phyloP scores from a whole-genome alignment of 2,329 filamentous ascomycete genomes.

The Tolypocladium capitatum region DNA sequence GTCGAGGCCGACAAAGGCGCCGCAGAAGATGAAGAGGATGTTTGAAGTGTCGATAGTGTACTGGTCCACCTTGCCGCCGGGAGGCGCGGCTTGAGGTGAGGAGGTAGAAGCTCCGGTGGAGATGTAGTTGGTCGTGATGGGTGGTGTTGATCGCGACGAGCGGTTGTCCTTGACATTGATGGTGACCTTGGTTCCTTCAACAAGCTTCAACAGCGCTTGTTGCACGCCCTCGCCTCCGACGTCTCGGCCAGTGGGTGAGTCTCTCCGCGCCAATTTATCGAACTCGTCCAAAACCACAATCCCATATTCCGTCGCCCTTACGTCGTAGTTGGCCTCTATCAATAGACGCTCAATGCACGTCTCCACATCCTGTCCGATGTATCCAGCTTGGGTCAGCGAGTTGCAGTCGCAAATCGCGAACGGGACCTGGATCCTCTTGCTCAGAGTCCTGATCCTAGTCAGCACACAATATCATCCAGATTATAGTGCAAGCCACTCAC shows the following conservation, averaged over 20 bases:
- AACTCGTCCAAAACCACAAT: slow-evolving; percentile 96
- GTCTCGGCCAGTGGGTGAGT: slow-evolving; percentile 79
- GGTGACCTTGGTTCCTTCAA: slow-evolving; percentile 89
- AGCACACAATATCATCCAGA: slow-evolving; percentile 4
- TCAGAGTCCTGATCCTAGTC: slow-evolving; percentile 56
- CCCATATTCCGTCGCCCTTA: slow-evolving; percentile 71
- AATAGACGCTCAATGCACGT: slow-evolving; percentile 83
- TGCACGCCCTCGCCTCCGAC: slow-evolving; percentile 95
- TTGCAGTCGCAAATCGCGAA: slow-evolving; percentile 95
- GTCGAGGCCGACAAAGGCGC: slow-evolving; percentile 85
- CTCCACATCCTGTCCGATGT: slow-evolving; percentile 97
- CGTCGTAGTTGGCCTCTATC: slow-evolving; percentile 80
- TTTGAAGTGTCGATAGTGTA: slow-evolving; percentile 83
- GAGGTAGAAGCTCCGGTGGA: slow-evolving; percentile 28
- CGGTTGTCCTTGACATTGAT: slow-evolving; percentile 75
- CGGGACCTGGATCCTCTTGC: slow-evolving; percentile 84
- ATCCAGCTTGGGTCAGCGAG: slow-evolving; percentile 89
- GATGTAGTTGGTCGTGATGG: slow-evolving; percentile 40
- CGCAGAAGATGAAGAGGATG: slow-evolving; percentile 93
- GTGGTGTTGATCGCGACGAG: slow-evolving; percentile 37
- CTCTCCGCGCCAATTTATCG: slow-evolving; percentile 87
- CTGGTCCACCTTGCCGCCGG: slow-evolving; percentile 42
- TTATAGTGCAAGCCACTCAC: slow-evolving; percentile 23
- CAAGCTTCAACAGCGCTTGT: slow-evolving; percentile 87
- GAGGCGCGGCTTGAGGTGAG: slow-evolving; percentile 31